Evolutionary conservation across 192 early-diverging fungal genomes (phyloP), one percentile per base, ranked within the genome.

Genomic region (Backusella parvicylindrica): DNA sequence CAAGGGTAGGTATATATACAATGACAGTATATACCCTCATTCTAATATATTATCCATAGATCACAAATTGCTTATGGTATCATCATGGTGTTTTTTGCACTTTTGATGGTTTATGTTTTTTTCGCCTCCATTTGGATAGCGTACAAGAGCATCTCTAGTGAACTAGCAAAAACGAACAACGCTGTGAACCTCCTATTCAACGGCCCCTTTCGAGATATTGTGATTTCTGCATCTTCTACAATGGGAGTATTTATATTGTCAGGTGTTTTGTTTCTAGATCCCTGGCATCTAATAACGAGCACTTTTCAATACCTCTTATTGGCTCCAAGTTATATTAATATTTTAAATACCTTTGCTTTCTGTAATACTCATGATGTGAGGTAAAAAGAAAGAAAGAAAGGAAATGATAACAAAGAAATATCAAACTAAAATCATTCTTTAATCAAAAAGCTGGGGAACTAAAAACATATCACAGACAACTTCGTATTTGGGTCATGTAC

Each of bases 71-170:
- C 96, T n/a, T 97, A 95, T 74, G 87, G 88, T 31, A 69, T 82
- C 12, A 87, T 86, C 15, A 94, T 96, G 75, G 79, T 91, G 5
- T 85, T 97, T 67, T 99, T 98, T 82, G 93, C 93, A 0, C 68
- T 94, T 47, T 83, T 98, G 73, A 97, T 97, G 95, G 72, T 87
- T 6, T 88, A 94, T 80, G 92, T 98, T 87, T 80, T 95, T 2
- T 95, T 94, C 78, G 87, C 90, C 36, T 87, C 92, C 30, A 79
- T 89, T 12, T 96, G 84, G 79, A 71, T 87, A 56, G 85, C 93
- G 1, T 88, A 89, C 30, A 75, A 83, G 35, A 84, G 88, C 26
- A 85, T 95, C 11, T 81, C 79, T 23, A 75, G 86, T 36, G 92
- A 92, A 56, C 60, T 90, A 60, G 23, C 26, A 60, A 60, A 13